These are phyloP conservation scores for Rhizoclosmatium globosum DNA, from an alignment of 192 early-diverging fungal species.

Conservation along the genomic window DNA sequence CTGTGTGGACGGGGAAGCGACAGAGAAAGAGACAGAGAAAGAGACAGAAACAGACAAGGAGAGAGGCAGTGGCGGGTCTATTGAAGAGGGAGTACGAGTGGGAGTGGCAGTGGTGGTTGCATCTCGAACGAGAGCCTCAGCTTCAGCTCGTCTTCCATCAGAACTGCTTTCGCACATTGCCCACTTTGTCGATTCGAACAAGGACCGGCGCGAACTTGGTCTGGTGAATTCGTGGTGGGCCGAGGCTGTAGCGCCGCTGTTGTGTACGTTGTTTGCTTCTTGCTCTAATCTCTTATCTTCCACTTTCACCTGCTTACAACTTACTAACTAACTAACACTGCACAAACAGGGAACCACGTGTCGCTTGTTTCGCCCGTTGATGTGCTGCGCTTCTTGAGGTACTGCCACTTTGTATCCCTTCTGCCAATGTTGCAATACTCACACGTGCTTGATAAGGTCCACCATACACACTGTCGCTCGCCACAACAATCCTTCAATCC, in stretches of 20 bases:
- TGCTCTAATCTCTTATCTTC: neutral
- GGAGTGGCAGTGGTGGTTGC: too few species aligned
- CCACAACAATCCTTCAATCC: neutral
- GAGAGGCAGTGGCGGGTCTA: too few species aligned
- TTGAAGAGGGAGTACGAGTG: too few species aligned
- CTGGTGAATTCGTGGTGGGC: neutral
- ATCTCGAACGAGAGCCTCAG: too few species aligned
- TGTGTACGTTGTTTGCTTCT: neutral
- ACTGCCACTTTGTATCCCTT: neutral
- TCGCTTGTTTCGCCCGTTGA: neutral
- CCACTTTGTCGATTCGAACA: neutral
- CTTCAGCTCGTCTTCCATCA: neutral
- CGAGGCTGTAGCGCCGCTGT: neutral
- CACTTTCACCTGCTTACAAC: neutral
- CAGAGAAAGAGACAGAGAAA: too few species aligned
- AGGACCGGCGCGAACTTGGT: neutral
- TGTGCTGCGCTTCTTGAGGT: constrained; percentile 5
- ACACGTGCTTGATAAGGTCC: neutral
- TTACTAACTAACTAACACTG: neutral
- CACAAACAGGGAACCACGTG: neutral
- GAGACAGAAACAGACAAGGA: too few species aligned
- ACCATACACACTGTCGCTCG: neutral
- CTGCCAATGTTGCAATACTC: neutral
- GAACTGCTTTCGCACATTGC: constrained; percentile 7
- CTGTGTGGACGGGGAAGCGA: too few species aligned